A percentile compares a stretch with the other conserved stretches of the same genome.
Evolutionary conservation across 2,329 filamentous ascomycete species (phyloP).

Genomic region (Aspergillus caelatus): DNA sequence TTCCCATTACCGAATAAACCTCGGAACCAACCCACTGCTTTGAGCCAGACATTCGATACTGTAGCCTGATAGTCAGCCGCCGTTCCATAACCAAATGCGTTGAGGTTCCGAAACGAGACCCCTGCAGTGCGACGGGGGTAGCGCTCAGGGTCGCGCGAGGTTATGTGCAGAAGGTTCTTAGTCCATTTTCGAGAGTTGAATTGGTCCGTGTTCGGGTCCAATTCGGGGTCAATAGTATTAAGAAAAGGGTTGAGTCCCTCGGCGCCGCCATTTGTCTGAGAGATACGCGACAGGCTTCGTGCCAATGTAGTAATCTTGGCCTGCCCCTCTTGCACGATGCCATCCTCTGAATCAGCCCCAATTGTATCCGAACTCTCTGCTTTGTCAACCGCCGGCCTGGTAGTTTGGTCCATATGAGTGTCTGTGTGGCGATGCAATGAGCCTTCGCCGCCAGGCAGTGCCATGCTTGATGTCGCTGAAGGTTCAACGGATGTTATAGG

Average conservation of each 20-base stretch:
- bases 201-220: conserved; percentile 45
- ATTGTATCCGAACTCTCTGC: conserved; percentile 29
- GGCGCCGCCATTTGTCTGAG: conserved; percentile 24
- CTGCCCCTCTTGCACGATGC: conserved; percentile 25
- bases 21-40: conserved; percentile 33
- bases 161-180: conserved; percentile 41
- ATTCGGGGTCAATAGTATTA: conserved; percentile 35
- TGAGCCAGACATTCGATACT: conserved; percentile 47
- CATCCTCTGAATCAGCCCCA: conserved; percentile 26
- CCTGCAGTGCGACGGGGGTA: conserved; percentile 40
- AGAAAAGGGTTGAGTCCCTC: conserved; percentile 41
- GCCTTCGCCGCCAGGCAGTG: conserved; percentile 9
- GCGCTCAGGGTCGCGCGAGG: conserved; percentile 33
- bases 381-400: conserved; percentile 14
- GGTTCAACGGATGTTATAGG: conserved; percentile 24
- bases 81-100: conserved; percentile 47
- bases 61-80: conserved; percentile 49
- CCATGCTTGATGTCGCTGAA: conserved; percentile 11
- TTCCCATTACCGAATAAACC: conserved; percentile 34
- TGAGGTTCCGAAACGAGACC: conserved; percentile 48
- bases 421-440: conserved; percentile 11
- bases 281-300: conserved; percentile 34
- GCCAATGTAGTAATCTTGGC: conserved; percentile 33
- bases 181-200: conserved; percentile 52
- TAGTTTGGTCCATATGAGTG: conserved; percentile 3